A percentile compares a stretch with the other conserved stretches of the same genome.
Evolutionary conservation across 768 basidiomycete genomes (phyloP).

Genomic region (Hydnomerulius pinastri): DNA sequence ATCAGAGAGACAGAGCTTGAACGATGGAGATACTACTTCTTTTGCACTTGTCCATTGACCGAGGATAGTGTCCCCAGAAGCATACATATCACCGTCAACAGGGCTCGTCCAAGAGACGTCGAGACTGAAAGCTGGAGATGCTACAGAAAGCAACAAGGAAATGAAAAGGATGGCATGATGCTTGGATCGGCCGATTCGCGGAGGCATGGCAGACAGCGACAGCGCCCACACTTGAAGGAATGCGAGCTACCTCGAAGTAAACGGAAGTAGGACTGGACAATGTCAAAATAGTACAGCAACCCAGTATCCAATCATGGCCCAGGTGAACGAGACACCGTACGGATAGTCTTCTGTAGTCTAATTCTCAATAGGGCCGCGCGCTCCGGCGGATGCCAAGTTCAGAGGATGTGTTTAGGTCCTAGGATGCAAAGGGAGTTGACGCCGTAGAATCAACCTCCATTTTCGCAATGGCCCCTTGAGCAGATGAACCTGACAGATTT

Average conservation of each 20-base stretch:
- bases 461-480: constrained; percentile 33
- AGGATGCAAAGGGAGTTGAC: constrained; percentile 58
- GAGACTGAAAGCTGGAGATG: not conserved
- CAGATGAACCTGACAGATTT: constrained; percentile 29
- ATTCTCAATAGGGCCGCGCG: not conserved
- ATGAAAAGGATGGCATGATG: not conserved
- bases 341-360: not conserved
- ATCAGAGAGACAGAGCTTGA: constrained; percentile 33
- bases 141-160: not conserved
- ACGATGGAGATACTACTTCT: constrained; percentile 33
- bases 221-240: not conserved
- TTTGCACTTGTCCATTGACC: constrained; percentile 30
- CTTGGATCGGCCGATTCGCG: not conserved
- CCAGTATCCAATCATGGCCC: too few relatives aligned
- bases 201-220: not conserved
- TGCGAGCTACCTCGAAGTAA: not conserved
- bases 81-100: constrained; percentile 25
- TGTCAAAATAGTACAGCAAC: not conserved
- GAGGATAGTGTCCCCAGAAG: constrained; percentile 32
- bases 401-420: too few relatives aligned
- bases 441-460: constrained; percentile 80
- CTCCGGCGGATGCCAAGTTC: not conserved
- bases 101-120: constrained; percentile 32
- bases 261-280: not conserved
- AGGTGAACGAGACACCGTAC: not conserved